These are phyloP conservation scores for Apiospora rasikravindrae DNA, from an alignment of 2,329 filamentous ascomycete species.

Conservation along the genomic window DNA sequence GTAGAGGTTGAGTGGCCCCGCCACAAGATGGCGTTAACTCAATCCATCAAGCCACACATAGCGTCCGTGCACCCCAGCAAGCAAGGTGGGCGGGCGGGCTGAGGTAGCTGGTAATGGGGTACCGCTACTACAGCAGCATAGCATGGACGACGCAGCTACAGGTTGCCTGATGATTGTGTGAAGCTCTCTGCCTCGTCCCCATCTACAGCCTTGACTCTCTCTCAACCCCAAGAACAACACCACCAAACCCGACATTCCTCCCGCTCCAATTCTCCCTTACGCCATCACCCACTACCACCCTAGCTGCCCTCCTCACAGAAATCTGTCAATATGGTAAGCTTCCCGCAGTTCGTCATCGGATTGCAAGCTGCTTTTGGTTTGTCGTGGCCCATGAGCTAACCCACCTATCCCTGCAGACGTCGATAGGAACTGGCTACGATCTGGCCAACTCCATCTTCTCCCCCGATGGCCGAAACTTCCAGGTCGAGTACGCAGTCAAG, in stretches of 20 bases:
- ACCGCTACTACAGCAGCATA: conserved; percentile 7
- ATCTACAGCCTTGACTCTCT: conserved; percentile 10
- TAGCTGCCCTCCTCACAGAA: not conserved
- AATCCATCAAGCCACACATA: not conserved
- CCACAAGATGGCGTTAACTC: not conserved
- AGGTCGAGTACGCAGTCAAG: conserved; percentile 98
- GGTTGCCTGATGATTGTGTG: conserved; percentile 17
- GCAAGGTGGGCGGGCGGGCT: not conserved
- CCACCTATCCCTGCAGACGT: conserved; percentile 70
- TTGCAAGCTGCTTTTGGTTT: not conserved
- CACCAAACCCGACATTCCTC: not conserved
- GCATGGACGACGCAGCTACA: conserved; percentile 16
- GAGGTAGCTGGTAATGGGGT: not conserved
- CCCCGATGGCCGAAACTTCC: conserved; percentile 97
- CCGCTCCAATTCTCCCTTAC: not conserved
- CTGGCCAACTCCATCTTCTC: conserved; percentile 99
- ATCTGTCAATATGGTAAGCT: conserved; percentile 19
- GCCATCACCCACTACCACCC: not conserved
- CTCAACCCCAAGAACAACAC: not conserved
- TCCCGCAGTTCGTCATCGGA: not conserved
- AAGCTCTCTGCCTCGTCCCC: conserved; percentile 20
- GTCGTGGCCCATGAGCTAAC: conserved; percentile 8
- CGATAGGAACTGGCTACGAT: conserved; percentile 99
- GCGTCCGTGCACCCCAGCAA: not conserved
- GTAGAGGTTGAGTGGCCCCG: not conserved